phyloP scores from a whole-genome alignment of 2,329 filamentous ascomycete species.

The Penicillium sp. region DNA sequence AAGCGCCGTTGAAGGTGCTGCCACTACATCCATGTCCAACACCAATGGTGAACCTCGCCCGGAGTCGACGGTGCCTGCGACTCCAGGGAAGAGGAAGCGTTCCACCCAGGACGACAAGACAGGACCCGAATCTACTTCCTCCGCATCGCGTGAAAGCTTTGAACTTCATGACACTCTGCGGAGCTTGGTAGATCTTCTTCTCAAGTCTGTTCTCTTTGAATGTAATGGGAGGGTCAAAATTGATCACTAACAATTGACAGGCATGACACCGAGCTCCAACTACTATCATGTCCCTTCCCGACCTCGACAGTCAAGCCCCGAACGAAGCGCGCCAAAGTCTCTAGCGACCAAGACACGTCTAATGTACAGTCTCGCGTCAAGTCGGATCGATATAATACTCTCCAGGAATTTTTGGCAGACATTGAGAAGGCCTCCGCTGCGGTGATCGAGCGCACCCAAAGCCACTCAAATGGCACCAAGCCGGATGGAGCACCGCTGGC shows the following conservation, averaged over 20 bases:
- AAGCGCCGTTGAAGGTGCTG: slow-evolving; percentile 36
- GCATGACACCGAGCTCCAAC: slow-evolving; percentile 41
- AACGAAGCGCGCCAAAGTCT: slow-evolving; percentile 41
- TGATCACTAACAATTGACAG: slow-evolving; percentile 27
- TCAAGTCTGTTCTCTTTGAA: slow-evolving; percentile 26
- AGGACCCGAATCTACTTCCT: slow-evolving; percentile 20
- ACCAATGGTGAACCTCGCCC: slow-evolving; percentile 34
- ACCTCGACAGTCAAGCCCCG: slow-evolving; percentile 36
- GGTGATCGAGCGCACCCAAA: slow-evolving; percentile 35
- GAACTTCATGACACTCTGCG: slow-evolving; percentile 34
- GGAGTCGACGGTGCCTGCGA: slow-evolving; percentile 28
- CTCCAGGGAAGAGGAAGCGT: slow-evolving; percentile 42
- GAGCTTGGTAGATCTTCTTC: slow-evolving; percentile 31
- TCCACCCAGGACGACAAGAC: slow-evolving; percentile 31
- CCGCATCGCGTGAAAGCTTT: slow-evolving; percentile 27
- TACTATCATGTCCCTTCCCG: slow-evolving; percentile 39
- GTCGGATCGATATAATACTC: slow-evolving; percentile 35
- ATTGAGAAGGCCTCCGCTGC: slow-evolving; percentile 37
- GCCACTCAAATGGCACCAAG: slow-evolving; percentile 24
- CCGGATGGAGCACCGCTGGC: slow-evolving; percentile 27
- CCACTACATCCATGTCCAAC: slow-evolving; percentile 26
- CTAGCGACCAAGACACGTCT: slow-evolving; percentile 30
- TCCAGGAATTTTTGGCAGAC: slow-evolving; percentile 41
- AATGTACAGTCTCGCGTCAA: slow-evolving; percentile 38
- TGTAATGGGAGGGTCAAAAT: background rate